phyloP scores from a whole-genome alignment of 768 basidiomycete species.

The Antrodiella citrinella region DNA sequence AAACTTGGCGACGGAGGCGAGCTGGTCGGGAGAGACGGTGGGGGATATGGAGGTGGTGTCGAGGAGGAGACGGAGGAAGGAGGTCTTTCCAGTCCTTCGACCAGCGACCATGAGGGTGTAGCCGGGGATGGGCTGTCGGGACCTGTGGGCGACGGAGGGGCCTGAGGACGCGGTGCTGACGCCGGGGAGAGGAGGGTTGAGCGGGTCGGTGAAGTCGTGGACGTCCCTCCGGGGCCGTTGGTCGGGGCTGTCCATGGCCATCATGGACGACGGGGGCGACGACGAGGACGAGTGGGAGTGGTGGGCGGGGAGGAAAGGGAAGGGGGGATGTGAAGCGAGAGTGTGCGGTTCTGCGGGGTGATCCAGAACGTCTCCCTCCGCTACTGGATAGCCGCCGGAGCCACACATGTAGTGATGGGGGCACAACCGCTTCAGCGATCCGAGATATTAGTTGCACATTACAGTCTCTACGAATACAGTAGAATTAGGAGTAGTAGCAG shows the following conservation, averaged over 20 bases:
- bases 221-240: constrained; percentile 38
- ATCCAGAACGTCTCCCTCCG: neutral
- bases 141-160: constrained; percentile 23
- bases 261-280: constrained; percentile 25
- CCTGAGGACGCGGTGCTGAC: constrained; percentile 13
- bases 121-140: constrained; percentile 24
- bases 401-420: neutral
- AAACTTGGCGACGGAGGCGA: constrained; percentile 74
- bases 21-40: constrained; percentile 61
- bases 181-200: constrained; percentile 20
- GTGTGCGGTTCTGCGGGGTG: neutral
- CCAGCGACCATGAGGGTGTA: constrained; percentile 79
- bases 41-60: constrained; percentile 69
- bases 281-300: constrained; percentile 24
- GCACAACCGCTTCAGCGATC: neutral
- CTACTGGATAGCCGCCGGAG: neutral
- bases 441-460: no score
- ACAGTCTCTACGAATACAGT: no score
- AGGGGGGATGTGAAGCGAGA: neutral
- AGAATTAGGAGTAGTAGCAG: no score
- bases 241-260: constrained; percentile 56
- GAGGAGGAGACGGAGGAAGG: constrained; percentile 78
- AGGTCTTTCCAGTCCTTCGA: constrained; percentile 78
- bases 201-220: constrained; percentile 15
- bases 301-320: neutral